These are phyloP conservation scores for Benincasa hispida DNA, from an alignment of 306 rosid genomes.

Conservation along the genomic window DNA sequence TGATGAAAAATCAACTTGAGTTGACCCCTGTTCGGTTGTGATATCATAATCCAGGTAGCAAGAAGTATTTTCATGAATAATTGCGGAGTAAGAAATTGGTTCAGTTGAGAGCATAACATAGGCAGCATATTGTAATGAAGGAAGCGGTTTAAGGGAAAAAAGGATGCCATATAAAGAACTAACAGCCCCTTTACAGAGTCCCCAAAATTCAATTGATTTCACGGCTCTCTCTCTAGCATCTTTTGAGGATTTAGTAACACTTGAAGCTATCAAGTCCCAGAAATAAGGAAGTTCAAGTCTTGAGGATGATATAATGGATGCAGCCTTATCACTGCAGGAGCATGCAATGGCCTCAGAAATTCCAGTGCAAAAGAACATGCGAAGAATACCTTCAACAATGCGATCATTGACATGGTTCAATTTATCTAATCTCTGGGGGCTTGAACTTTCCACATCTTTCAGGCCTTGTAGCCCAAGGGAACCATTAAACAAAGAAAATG, in stretches of 20 bases:
- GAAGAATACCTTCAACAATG: conserved; percentile 71
- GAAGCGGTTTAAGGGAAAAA: conserved; percentile 60
- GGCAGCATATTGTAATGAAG: conserved; percentile 68
- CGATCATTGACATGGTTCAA: conserved; percentile 57
- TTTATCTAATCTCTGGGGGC: conserved; percentile 35
- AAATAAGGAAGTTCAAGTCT: conserved; percentile 47
- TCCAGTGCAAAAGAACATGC: conserved; percentile 84
- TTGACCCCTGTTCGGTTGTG: conserved; percentile 36
- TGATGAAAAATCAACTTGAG: conserved; percentile 34
- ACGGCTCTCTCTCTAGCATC: conserved; percentile 77
- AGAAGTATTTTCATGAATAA: conserved; percentile 41
- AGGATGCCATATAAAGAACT: conserved; percentile 79
- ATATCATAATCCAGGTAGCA: conserved; percentile 27
- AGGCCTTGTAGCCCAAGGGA: conserved; percentile 37
- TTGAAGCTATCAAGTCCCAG: conserved; percentile 75
- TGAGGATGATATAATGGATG: conserved; percentile 46
- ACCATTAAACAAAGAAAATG: conserved; percentile 51
- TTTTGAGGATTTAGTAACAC: conserved; percentile 53
- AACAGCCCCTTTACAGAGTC: conserved; percentile 74
- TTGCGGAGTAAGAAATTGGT: conserved; percentile 51
- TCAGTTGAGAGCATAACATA: conserved; percentile 67
- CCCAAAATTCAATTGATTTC: conserved; percentile 93
- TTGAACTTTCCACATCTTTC: conserved; percentile 28
- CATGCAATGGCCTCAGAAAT: conserved; percentile 71
- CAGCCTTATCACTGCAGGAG: conserved; percentile 52